Conservation (phyloP, 2,329 filamentous ascomycete species). For the Pseudogymnoascus sp. region DNA sequence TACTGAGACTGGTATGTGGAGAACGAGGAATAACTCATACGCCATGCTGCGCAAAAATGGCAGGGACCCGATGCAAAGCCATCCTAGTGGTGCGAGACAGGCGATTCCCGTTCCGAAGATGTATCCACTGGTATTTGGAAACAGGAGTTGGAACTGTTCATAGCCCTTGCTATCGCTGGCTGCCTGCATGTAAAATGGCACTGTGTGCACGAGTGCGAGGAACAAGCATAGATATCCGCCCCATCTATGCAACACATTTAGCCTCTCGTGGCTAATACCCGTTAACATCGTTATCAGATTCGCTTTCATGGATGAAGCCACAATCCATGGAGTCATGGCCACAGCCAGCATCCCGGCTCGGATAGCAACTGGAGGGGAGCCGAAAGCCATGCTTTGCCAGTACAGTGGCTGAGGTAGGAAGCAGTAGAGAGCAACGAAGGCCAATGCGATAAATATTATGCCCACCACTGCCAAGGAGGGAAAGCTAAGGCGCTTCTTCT, state of each 20-base stretch:
- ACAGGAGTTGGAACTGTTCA: slow-evolving; percentile 62
- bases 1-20: slow-evolving; percentile 77
- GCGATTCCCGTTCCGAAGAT: slow-evolving; percentile 84
- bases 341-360: slow-evolving; percentile 88
- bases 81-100: slow-evolving; percentile 70
- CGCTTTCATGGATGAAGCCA: slow-evolving; percentile 83
- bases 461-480: slow-evolving; percentile 69
- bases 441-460: slow-evolving; percentile 60
- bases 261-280: slow-evolving; percentile 82
- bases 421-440: slow-evolving; percentile 72
- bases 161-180: slow-evolving; percentile 75
- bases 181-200: slow-evolving; percentile 86
- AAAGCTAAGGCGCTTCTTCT: slow-evolving; percentile 63
- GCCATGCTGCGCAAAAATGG: slow-evolving; percentile 68
- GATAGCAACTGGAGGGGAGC: slow-evolving; percentile 82
- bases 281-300: slow-evolving; percentile 80
- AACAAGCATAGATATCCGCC: slow-evolving; percentile 80
- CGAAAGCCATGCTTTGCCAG: slow-evolving; percentile 78
- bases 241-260: slow-evolving; percentile 93
- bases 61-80: slow-evolving; percentile 80
- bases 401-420: slow-evolving; percentile 86
- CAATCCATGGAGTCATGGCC: slow-evolving; percentile 86
- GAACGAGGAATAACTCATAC: slow-evolving; percentile 78
- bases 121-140: slow-evolving; percentile 56
- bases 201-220: slow-evolving; percentile 72